A percentile compares a stretch with the other conserved stretches of the same genome.
Conservation (phyloP, 2,329 filamentous ascomycete species). For the Trichoderma sp. region DNA sequence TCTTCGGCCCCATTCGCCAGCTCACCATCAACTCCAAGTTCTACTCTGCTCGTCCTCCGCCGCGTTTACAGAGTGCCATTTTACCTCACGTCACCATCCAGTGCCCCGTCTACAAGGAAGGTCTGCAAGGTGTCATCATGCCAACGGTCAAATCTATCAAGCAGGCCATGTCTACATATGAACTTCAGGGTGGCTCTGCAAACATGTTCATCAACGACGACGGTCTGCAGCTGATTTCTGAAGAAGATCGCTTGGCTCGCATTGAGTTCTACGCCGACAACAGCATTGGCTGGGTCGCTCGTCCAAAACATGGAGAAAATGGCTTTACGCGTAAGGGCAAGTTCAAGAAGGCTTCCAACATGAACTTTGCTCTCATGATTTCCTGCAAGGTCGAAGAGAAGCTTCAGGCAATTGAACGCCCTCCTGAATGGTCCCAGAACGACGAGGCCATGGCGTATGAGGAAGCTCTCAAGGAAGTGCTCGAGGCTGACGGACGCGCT, state of each 20-base stretch:
- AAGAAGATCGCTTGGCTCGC: conserved; percentile 62
- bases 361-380: conserved; percentile 70
- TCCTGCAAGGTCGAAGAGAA: conserved; percentile 72
- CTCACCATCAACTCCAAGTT: conserved; percentile 77
- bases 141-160: conserved; percentile 79
- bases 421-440: conserved; percentile 64
- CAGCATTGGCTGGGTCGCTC: conserved; percentile 69
- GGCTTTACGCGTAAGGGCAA: conserved; percentile 65
- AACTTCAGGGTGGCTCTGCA: conserved; percentile 74
- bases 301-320: conserved; percentile 63
- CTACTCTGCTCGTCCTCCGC: conserved; percentile 73
- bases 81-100: conserved; percentile 80
- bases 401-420: conserved; percentile 58
- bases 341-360: conserved; percentile 72
- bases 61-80: conserved; percentile 55
- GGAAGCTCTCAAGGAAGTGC: conserved; percentile 63
- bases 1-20: conserved; percentile 74
- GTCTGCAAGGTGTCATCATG: conserved; percentile 70
- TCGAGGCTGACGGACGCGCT: conserved; percentile 68
- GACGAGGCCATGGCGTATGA: conserved; percentile 70
- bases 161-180: conserved; percentile 74
- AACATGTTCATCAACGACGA: conserved; percentile 79
- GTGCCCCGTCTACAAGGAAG: conserved; percentile 87
- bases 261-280: conserved; percentile 70
- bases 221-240: conserved; percentile 67